A percentile compares a stretch with the other conserved stretches of the same genome.
Evolutionary conservation across 495 filamentous ascomycete species (phyloP).

Genomic region (Penicillium crystallinum): DNA sequence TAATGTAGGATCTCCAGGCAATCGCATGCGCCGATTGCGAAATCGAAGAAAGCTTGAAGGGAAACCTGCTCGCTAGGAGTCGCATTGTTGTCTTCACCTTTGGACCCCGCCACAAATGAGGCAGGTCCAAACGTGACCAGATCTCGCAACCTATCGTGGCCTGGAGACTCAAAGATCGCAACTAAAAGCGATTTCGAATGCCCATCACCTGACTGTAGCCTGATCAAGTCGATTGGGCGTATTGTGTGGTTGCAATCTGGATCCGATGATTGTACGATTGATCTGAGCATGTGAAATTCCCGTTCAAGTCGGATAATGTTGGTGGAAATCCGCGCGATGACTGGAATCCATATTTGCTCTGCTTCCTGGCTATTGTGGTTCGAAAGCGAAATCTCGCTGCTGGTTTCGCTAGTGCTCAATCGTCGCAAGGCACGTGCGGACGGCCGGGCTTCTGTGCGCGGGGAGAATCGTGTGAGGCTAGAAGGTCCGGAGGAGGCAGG

Average conservation of each 20-base stretch:
- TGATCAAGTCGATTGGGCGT: constrained; percentile 66
- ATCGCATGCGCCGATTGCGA: constrained; percentile 79
- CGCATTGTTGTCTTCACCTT: constrained; percentile 45
- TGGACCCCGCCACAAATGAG: constrained; percentile 52
- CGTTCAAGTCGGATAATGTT: constrained; percentile 77
- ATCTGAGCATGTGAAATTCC: constrained; percentile 73
- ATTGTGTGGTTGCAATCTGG: constrained; percentile 69
- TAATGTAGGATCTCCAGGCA: constrained; percentile 85
- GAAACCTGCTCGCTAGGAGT: constrained; percentile 56
- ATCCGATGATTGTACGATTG: constrained; percentile 63
- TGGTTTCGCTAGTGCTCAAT: constrained; percentile 45
- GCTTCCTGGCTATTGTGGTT: constrained; percentile 23
- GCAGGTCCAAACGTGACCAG: constrained; percentile 74
- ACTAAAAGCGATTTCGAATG: constrained; percentile 63
- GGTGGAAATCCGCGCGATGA: constrained; percentile 73
- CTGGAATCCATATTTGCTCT: constrained; percentile 42
- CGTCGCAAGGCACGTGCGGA: constrained; percentile 28
- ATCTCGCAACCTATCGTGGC: constrained; percentile 63
- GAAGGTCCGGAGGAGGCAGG: constrained; percentile 35
- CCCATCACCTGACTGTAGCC: constrained; percentile 56
- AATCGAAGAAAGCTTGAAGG: constrained; percentile 72
- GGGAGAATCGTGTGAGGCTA: constrained; percentile 43
- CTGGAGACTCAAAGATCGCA: constrained; percentile 73
- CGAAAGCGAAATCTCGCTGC: constrained; percentile 42
- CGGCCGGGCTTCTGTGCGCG: constrained; percentile 31